Evolutionary conservation across 345 rosid species (phyloP).

Genomic region (Citropsis articulata): DNA sequence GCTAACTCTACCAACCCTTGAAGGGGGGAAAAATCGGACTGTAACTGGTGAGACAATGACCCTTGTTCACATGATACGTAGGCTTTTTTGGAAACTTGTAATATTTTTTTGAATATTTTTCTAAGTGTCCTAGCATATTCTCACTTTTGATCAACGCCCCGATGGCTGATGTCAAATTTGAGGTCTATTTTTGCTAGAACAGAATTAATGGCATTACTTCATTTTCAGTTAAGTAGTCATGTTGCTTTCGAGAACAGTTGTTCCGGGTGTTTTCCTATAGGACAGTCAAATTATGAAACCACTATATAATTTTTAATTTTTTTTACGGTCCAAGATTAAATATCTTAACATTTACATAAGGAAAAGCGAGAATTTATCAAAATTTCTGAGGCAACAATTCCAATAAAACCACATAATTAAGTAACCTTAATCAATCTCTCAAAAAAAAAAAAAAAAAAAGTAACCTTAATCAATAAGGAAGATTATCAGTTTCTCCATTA

Average conservation of each 20-base stretch:
- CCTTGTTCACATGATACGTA: not conserved
- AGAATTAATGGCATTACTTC: not conserved
- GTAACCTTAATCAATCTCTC: too few species aligned
- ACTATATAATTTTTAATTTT: not conserved
- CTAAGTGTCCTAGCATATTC: not conserved
- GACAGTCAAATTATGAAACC: not conserved
- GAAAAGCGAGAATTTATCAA: too few species aligned
- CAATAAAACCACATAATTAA: too few species aligned
- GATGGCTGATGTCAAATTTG: too few species aligned
- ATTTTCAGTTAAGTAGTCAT: not conserved
- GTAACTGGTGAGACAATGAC: constrained; percentile 13
- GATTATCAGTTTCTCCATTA: too few species aligned
- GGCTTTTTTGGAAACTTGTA: not conserved
- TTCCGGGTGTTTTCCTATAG: not conserved
- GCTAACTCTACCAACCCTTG: constrained; percentile 3
- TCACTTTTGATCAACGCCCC: not conserved
- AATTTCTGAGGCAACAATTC: too few species aligned
- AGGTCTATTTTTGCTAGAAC: not conserved
- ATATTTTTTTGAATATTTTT: not conserved
- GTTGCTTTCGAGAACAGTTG: not conserved
- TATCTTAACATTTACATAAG: too few species aligned
- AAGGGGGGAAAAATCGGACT: not conserved
- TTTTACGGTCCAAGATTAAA: too few species aligned
- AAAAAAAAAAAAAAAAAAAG: too few species aligned
- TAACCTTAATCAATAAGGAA: too few species aligned